phyloP scores from a whole-genome alignment of 306 rosid genomes.

The Mimosa bimucronata region DNA sequence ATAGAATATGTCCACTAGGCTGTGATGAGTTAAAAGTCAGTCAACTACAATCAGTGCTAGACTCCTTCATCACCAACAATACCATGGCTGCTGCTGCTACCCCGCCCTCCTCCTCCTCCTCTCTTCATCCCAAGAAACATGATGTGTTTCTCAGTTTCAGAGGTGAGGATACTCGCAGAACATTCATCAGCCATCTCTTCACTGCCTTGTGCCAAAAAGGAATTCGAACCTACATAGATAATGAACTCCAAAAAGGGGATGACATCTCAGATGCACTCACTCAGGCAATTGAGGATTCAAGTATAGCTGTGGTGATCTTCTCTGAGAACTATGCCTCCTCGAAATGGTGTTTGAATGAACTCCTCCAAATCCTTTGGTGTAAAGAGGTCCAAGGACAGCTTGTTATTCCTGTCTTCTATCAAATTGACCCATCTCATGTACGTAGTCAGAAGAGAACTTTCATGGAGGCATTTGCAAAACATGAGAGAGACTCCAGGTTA shows the following conservation, averaged over 20 bases:
- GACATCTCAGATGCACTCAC: neutral
- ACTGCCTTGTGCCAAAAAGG: neutral
- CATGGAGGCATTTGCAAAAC: constrained; percentile 7
- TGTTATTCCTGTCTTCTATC: constrained; percentile 22
- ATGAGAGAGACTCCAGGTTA: neutral
- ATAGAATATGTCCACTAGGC: neutral
- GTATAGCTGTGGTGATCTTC: constrained; percentile 21
- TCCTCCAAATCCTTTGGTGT: neutral
- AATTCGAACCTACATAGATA: constrained; percentile 4
- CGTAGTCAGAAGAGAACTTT: neutral
- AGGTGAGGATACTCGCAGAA: constrained; percentile 13
- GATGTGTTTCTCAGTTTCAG: constrained; percentile 26
- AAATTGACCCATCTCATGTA: constrained; percentile 15
- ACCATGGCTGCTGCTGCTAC: neutral
- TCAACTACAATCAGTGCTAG: neutral
- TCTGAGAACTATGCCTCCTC: constrained; percentile 22
- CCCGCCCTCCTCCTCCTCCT: too few species aligned
- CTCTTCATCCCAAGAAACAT: constrained; percentile 10
- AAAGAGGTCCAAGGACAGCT: neutral
- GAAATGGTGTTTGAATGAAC: constrained; percentile 30
- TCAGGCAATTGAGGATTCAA: constrained; percentile 17
- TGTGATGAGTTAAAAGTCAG: neutral
- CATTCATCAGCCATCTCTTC: constrained; percentile 11
- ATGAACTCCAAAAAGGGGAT: constrained; percentile 6
- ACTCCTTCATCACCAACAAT: neutral